These are phyloP conservation scores for Schoenoplectus tabernaemontani DNA, from an alignment of 202 grass and related monocot genomes.

Conservation along the genomic window DNA sequence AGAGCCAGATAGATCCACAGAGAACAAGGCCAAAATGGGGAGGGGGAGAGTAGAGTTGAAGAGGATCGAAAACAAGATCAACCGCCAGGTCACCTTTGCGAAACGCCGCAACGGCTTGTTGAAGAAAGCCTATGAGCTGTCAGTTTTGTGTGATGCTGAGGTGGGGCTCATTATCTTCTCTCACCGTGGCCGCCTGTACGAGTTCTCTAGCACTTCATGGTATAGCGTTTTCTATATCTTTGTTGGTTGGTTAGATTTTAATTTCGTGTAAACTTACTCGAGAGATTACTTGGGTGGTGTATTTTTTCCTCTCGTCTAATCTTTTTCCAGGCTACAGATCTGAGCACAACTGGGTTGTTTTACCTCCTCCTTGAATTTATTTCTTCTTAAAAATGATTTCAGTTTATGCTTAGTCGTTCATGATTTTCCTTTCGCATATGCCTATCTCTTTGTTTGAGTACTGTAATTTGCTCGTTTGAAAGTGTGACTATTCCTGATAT, in stretches of 20 bases:
- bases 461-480: background rate
- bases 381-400: background rate
- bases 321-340: background rate
- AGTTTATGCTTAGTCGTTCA: background rate
- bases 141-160: conserved; percentile 38
- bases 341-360: background rate
- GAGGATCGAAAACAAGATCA: conserved; percentile 50
- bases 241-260: no score
- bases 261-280: background rate
- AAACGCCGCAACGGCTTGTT: conserved; percentile 39
- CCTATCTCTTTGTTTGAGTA: no score
- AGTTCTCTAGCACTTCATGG: conserved; percentile 43
- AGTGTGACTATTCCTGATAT: background rate
- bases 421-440: background rate
- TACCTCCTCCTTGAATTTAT: background rate
- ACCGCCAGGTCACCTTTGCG: conserved; percentile 42
- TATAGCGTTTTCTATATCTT: no score
- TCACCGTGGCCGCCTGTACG: conserved; percentile 35
- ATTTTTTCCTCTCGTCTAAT: background rate
- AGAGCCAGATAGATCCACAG: background rate
- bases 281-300: background rate
- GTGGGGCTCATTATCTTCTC: conserved; percentile 44
- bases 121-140: conserved; percentile 45
- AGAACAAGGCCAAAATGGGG: conserved; percentile 25
- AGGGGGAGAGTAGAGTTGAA: conserved; percentile 41